Evolutionary conservation across 2,329 filamentous ascomycete genomes (phyloP), one percentile per base, ranked within the genome.

Genomic region (Colletotrichum coccodes): DNA sequence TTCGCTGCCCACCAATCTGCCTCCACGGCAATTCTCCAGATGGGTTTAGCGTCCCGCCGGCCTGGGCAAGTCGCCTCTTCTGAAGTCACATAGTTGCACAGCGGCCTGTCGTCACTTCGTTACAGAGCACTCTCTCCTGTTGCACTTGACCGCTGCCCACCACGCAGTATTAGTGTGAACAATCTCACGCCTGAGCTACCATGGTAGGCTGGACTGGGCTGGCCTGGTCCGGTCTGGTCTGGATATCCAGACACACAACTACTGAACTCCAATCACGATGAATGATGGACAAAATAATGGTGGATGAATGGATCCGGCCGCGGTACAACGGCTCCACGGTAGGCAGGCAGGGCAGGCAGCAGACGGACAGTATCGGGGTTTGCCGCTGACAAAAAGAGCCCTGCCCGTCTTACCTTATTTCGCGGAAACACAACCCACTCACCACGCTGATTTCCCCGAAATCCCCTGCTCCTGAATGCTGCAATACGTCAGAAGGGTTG

Each of bases 41-140:
- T 9, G 42, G 62, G 66, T 38, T 60, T 66, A 69, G 66, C 54
- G 66, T 66, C 66, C 62, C 66, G 56, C 62, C 56, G 36, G 49
- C 62, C 42, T 69, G 56, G 61, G 52, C 62, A 47, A 49, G 42
- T 69, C 65, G 54, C 34, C 65, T 65, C 47, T 60, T 23, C 60
- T 47, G 34, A 49, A 68, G 65, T 68, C 65, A 68, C 53, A 36
- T 60, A 16, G 59, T 50, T 47, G 34, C 60, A 49, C 58, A 36
- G n/a, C 40, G 28, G 49, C 28, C 18, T 46, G 59, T 38, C 28
- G 16, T 21, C 36, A 26, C 50, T 65, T 23, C 26, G 47, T 50
- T 36, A 36, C 7, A 42, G 16, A 42, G 21, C 30, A 26, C 34
- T 56, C 18, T 12, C 32, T 11, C 30, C 8, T 32, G 50, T 38